A percentile compares a stretch with the other conserved stretches of the same genome.
Evolutionary conservation across 1,284 basidiomycete genomes (phyloP).

Genomic region (Boletellus deceptivus): DNA sequence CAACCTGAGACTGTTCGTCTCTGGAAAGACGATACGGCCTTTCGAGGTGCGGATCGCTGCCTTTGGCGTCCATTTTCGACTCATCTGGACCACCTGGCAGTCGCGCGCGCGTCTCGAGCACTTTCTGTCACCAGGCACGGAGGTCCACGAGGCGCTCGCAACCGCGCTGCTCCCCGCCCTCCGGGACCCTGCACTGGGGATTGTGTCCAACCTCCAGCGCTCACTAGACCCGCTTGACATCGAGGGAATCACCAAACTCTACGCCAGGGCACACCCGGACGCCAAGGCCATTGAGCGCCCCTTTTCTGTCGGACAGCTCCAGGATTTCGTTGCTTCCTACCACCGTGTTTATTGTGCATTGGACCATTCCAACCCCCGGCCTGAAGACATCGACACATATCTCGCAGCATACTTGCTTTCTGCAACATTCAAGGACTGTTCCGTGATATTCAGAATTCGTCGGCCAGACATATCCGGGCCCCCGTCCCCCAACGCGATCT

Average conservation of each 20-base stretch:
- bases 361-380: slow-evolving; percentile 40
- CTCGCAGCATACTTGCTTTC: slow-evolving; percentile 79
- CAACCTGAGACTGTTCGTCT: slow-evolving; percentile 76
- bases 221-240: slow-evolving; percentile 81
- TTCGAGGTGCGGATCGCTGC: slow-evolving; percentile 49
- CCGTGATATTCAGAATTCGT: slow-evolving; percentile 67
- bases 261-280: slow-evolving; percentile 13
- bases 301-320: slow-evolving; percentile 58
- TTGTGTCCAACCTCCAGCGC: slow-evolving; percentile 68
- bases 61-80: neutral
- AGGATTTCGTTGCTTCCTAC: slow-evolving; percentile 56
- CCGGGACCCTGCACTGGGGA: slow-evolving; percentile 53
- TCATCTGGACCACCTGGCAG: slow-evolving; percentile 3
- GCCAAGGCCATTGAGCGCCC: slow-evolving; percentile 31
- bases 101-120: slow-evolving; percentile 9
- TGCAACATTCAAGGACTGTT: slow-evolving; percentile 97
- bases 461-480: slow-evolving; percentile 8
- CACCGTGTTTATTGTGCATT: slow-evolving; percentile 33
- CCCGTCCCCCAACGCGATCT: slow-evolving; percentile 41
- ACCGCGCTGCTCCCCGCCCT: slow-evolving; percentile 48
- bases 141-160: slow-evolving; percentile 44
- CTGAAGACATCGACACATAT: slow-evolving; percentile 53
- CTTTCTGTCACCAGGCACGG: slow-evolving; percentile 19
- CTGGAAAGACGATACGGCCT: slow-evolving; percentile 60
- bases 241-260: slow-evolving; percentile 56